Evolutionary conservation across 306 rosid genomes (phyloP), one percentile per base, ranked within the genome.

Genomic region (Ormosia semicastrata): DNA sequence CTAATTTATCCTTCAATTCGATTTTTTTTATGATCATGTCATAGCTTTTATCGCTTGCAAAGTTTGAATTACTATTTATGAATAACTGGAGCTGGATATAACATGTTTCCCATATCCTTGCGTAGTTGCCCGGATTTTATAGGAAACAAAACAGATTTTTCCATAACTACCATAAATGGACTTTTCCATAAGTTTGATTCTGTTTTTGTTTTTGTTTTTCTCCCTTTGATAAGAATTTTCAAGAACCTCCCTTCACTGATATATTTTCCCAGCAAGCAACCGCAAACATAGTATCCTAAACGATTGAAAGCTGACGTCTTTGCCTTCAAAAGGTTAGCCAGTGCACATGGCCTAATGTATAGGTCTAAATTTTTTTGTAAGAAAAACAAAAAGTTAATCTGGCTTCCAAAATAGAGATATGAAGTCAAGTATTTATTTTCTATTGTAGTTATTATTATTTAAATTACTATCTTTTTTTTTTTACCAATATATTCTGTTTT

Each of bases 301-400:
- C 65, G 59, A 50, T 50, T 79, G 41, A 74, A 74, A 64, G 6
- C 68, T 43, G 66, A 52, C 63, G 43, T 66, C 17, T 56, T 71
- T 72, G 6, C 18, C 3, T 56, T 71, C 47, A 41, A 41, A 86
- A 67, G 86, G 79, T 74, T 82, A 60, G 82, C 57, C n/a, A 66
- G 34, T 5, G 2, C 9, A n/a, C 30, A 66, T 46, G n/a, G 2
- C 44, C 59, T 40, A 41, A 10, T 33, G 13, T 4, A 33, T 57
- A 7, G 67, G 59, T 67, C 39, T 66, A 30, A 34, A 5, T 57
- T 57, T 29, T 29, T 69, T 34, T 3, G 33, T 18, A 6, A 7
- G 41, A 47, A 65, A 8, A 7, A 13, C 2, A 3, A 17, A 39
- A 34, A n/a, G 33, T 74, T 60, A 9, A 70, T 56, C 56, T 54